Evolutionary conservation across 2,329 filamentous ascomycete genomes (phyloP), one percentile per base, ranked within the genome.

Genomic region (Chaetomium sp.): DNA sequence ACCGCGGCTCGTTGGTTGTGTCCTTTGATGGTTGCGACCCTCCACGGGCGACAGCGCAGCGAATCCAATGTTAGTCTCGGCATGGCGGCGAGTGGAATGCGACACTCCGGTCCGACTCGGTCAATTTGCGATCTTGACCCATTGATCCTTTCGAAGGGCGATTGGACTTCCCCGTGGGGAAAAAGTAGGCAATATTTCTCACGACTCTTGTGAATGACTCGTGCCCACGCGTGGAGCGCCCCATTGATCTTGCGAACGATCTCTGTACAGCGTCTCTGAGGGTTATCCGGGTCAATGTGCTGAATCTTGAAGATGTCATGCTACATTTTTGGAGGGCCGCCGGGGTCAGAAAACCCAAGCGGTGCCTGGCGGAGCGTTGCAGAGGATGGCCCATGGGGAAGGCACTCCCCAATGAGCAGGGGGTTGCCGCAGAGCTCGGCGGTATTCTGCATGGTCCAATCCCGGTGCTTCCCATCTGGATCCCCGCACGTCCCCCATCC

Each of bases 101-200:
- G 60, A 59, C 55, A 42, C 38, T 37, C 58, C 61, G 61, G 62
- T 55, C 63, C 63, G 63, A 65, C 58, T 65, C 63, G 63, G 61
- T 55, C 60, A 65, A 62, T 62, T 62, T 59, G 48, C 48, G 38
- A 11, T 37, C 19, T 27, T 27, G 19, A 27, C 19, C 19, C 19
- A 27, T 27, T 27, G 19, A 27, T 27, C 19, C 19, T 27, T 27
- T 27, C 19, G 19, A 46, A 36, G 38, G 44, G 19, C 34, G 32
- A 11, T 11, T 19, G 11, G 10, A n/a, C 12, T 10, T 9, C 52
- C 50, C 50, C 41, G 14, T 14, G 50, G 50, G 52, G 37, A 35
- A 34, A n/a, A 27, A 14, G 14, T 27, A 27, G 19, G 19, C 19
- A 27, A 38, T 12, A 27, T 27, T 27, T 27, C 19, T 27, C 19